Conservation (phyloP, 108 stramenopile genomes). For the Fragilariopsis cylindrus region DNA sequence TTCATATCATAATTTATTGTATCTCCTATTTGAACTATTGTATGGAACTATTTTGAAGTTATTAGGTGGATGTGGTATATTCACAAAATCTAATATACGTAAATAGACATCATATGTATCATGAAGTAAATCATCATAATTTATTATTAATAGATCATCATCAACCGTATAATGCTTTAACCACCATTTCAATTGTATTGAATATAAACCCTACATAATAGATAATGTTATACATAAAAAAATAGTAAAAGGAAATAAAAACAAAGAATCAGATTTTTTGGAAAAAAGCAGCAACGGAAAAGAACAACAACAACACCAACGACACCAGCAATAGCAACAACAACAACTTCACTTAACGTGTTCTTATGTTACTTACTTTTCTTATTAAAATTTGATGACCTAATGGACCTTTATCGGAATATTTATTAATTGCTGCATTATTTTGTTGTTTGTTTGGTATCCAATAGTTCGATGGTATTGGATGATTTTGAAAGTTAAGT, state of each 20-base stretch:
- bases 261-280: not conserved
- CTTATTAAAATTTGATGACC: not conserved
- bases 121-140: slow-evolving; percentile 21
- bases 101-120: slow-evolving; percentile 22
- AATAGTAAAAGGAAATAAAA: too few species aligned
- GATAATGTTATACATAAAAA: too few species aligned
- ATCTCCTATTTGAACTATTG: not conserved
- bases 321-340: too few species aligned
- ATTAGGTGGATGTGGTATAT: slow-evolving; percentile 8
- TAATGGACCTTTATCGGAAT: slow-evolving; percentile 10
- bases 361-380: too few species aligned
- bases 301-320: too few species aligned
- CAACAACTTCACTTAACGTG: too few species aligned
- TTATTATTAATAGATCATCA: slow-evolving; percentile 24
- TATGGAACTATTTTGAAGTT: not conserved
- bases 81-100: slow-evolving; percentile 20
- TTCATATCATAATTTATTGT: slow-evolving; percentile 12
- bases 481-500: not conserved
- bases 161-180: slow-evolving; percentile 27
- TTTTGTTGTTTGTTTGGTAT: not conserved
- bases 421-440: not conserved
- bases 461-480: not conserved
- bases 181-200: slow-evolving; percentile 36
- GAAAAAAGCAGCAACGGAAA: too few species aligned
- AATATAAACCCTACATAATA: slow-evolving; percentile 25